phyloP scores from a whole-genome alignment of 805 yeast genomes.

The Spathaspora sp. region DNA sequence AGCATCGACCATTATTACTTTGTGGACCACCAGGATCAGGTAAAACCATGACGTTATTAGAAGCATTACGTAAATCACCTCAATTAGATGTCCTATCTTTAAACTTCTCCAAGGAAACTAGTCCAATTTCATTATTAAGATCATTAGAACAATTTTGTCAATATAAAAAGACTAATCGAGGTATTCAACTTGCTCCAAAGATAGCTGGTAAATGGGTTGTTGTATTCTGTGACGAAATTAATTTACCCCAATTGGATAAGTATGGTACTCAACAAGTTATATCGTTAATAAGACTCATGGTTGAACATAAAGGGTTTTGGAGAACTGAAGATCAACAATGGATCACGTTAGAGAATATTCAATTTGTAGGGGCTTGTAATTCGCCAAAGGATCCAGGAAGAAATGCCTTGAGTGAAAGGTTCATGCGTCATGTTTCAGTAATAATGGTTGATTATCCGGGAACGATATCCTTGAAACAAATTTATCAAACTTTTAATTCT shows the following conservation, averaged over 20 bases:
- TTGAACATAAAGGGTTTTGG: constrained; percentile 81
- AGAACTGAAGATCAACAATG: constrained; percentile 53
- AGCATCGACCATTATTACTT: constrained; percentile 59
- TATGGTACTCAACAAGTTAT: constrained; percentile 75
- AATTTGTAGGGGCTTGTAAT: constrained; percentile 94
- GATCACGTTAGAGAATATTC: constrained; percentile 62
- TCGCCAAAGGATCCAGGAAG: constrained; percentile 84
- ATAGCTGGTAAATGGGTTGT: constrained; percentile 67
- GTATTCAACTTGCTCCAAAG: constrained; percentile 55
- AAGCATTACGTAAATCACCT: constrained; percentile 57
- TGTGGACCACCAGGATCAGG: constrained; percentile 99
- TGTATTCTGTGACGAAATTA: constrained; percentile 88
- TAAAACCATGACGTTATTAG: constrained; percentile 84
- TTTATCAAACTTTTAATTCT: constrained; percentile 56
- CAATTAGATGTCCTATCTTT: constrained; percentile 60
- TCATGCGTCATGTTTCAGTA: constrained; percentile 62
- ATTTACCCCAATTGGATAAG: constrained; percentile 68
- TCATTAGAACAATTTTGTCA: constrained; percentile 72
- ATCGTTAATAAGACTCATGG: constrained; percentile 67
- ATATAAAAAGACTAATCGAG: constrained; percentile 50
- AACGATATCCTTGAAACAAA: constrained; percentile 53
- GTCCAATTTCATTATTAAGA: constrained; percentile 55
- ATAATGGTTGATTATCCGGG: constrained; percentile 82
- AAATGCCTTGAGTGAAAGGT: constrained; percentile 50
- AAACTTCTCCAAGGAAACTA: constrained; percentile 80